Evolutionary conservation across 192 early-diverging fungal genomes (phyloP), one percentile per base, ranked within the genome.

Genomic region (Coemansia sp.): DNA sequence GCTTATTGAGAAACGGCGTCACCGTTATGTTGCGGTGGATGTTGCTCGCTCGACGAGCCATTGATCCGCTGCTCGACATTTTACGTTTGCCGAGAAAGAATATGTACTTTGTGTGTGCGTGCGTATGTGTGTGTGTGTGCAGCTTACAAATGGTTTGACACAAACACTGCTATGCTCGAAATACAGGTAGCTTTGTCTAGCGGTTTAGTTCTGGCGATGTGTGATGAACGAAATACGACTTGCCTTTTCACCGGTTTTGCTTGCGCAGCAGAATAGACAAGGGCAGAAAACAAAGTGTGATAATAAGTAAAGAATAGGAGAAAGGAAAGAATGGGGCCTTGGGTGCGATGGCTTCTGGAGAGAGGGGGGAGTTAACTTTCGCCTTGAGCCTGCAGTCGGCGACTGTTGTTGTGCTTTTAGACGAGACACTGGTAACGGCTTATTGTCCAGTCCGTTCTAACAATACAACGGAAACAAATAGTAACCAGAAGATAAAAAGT

Each of bases 1-100:
- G 87, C 68, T 97, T 97, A 79, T 92, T 95, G 13, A 97, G 75
- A 70, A 97, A 97, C 3, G 93, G 92, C 2, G 95, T 92, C 19
- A 97, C 92, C 15, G 78, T 73, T 25, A 81, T 73, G 73, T 75
- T 75, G 14, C 78, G 59, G 62, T 82, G 74, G 40, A 77, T 15
- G 60, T 64, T 70, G 77, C 60, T 66, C 29, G 46, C 62, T 42
- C 77, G 62, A 40, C 72, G 72, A n/a, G 66, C 53, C 48, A 74
- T 63, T 19, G 63, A 36, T 25, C 69, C 71, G 53, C 66, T 69
- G 65, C 23, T 20, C 23, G 49, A 10, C 49, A 52, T 52, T 0
- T 40, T 70, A 17, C 8, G 5, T 48, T 48, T 19, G 8, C 2
- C n/a, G 17, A 19, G n/a, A 20, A 15, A 20, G 19, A 4, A 19